Percentiles rank a stretch among this genome's conserved stretches.
These are phyloP conservation scores for Fraxinus velutina DNA, from an alignment of 305 asterid genomes.

Conservation along the genomic window DNA sequence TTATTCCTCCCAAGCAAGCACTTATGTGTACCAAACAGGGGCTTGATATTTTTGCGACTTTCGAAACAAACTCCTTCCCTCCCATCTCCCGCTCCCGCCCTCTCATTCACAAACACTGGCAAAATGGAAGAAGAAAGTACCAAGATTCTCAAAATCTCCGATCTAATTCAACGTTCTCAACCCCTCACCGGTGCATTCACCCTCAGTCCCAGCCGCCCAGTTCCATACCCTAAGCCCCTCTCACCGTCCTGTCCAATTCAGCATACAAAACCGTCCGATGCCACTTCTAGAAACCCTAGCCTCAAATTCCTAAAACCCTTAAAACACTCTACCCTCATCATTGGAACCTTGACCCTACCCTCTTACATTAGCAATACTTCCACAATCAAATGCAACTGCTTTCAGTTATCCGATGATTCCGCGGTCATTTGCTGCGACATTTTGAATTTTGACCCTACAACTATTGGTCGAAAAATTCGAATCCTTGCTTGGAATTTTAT, in stretches of 20 bases:
- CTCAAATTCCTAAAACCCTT: slow-evolving; percentile 53
- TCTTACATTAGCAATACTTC: slow-evolving; percentile 21
- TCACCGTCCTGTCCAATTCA: slow-evolving; percentile 7
- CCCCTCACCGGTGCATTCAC: slow-evolving; percentile 61
- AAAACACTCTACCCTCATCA: slow-evolving; percentile 36
- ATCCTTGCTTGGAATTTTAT: slow-evolving; percentile 74
- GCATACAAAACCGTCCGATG: slow-evolving; percentile 17
- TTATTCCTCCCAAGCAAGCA: too few relatives aligned
- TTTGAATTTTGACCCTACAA: slow-evolving; percentile 45
- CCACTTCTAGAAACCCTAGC: slow-evolving; percentile 30
- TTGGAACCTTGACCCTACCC: slow-evolving; percentile 62
- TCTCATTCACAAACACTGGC: background rate
- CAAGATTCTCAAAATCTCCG: slow-evolving; percentile 31
- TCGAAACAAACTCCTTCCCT: background rate
- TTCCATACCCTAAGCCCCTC: slow-evolving; percentile 22
- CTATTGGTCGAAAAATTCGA: slow-evolving; percentile 44
- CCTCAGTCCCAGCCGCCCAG: slow-evolving; percentile 33
- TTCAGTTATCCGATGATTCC: slow-evolving; percentile 57
- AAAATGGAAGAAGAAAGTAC: slow-evolving; percentile 38
- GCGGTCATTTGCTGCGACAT: slow-evolving; percentile 65
- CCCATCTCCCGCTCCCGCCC: background rate
- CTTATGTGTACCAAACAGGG: too few relatives aligned
- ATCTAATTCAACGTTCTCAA: slow-evolving; percentile 48
- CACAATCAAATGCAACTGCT: slow-evolving; percentile 47
- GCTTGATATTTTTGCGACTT: background rate